phyloP scores from a whole-genome alignment of 257 asterid species.

The Forsythia viridissima region DNA sequence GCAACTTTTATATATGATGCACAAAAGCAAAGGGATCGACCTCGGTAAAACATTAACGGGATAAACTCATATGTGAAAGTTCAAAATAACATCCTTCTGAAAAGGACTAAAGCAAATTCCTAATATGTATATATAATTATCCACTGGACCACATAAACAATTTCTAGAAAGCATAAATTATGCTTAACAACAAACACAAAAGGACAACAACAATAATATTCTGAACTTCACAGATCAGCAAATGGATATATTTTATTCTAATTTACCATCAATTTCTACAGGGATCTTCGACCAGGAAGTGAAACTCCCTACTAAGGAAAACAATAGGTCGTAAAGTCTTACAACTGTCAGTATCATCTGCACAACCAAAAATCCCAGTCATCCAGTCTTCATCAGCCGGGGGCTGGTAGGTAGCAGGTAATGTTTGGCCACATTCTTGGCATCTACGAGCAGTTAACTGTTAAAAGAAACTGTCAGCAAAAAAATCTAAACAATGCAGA shows the following conservation, averaged over 20 bases:
- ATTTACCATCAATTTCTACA: background rate
- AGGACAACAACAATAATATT: background rate
- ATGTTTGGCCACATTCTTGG: constrained; percentile 70
- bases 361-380: constrained; percentile 72
- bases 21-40: background rate
- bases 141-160: background rate
- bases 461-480: constrained; percentile 15
- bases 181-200: background rate
- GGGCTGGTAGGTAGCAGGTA: constrained; percentile 66
- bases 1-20: background rate
- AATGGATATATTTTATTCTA: background rate
- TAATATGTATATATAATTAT: background rate
- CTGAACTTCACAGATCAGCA: background rate
- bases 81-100: background rate
- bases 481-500: background rate
- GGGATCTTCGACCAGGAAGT: background rate
- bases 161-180: background rate
- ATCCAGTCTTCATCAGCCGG: constrained; percentile 81
- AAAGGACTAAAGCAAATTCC: background rate
- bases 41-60: background rate
- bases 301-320: background rate
- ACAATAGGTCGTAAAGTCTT: constrained; percentile 18
- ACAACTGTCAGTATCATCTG: constrained; percentile 69
- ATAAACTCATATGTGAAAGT: background rate
- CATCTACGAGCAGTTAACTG: constrained; percentile 68